Conservation (phyloP, 2,329 filamentous ascomycete genomes). For the Fonsecaea nubica region DNA sequence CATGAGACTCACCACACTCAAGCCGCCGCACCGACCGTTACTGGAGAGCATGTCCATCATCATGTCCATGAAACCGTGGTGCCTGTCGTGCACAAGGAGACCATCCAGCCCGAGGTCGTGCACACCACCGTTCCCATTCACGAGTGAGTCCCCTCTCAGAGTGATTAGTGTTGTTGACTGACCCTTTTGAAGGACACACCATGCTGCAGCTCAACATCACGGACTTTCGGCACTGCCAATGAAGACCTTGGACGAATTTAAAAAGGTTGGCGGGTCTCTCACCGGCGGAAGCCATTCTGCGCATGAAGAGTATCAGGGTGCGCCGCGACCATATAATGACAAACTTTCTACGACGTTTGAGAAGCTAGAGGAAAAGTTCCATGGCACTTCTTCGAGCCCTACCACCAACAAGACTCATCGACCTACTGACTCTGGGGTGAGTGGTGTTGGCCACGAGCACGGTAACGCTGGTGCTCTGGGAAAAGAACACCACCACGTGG, state of each 20-base stretch:
- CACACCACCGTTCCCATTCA: constrained; percentile 76
- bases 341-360: constrained; percentile 31
- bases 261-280: constrained; percentile 61
- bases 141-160: constrained; percentile 52
- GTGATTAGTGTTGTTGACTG: background rate
- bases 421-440: constrained; percentile 27
- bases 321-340: constrained; percentile 39
- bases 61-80: constrained; percentile 72
- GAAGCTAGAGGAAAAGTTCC: constrained; percentile 26
- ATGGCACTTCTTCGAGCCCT: constrained; percentile 20
- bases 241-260: constrained; percentile 70
- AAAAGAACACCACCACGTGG: background rate
- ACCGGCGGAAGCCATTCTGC: constrained; percentile 46
- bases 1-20: constrained; percentile 59
- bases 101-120: constrained; percentile 64
- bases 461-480: background rate
- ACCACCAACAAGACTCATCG: constrained; percentile 26
- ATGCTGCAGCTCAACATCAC: constrained; percentile 71
- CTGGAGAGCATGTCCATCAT: constrained; percentile 67
- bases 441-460: constrained; percentile 22
- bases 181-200: constrained; percentile 55
- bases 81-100: constrained; percentile 73
- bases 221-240: constrained; percentile 67
- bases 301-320: constrained; percentile 63
- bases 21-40: constrained; percentile 57